Evolutionary conservation across 2,329 filamentous ascomycete genomes (phyloP).

Genomic region (Fusarium sp.): DNA sequence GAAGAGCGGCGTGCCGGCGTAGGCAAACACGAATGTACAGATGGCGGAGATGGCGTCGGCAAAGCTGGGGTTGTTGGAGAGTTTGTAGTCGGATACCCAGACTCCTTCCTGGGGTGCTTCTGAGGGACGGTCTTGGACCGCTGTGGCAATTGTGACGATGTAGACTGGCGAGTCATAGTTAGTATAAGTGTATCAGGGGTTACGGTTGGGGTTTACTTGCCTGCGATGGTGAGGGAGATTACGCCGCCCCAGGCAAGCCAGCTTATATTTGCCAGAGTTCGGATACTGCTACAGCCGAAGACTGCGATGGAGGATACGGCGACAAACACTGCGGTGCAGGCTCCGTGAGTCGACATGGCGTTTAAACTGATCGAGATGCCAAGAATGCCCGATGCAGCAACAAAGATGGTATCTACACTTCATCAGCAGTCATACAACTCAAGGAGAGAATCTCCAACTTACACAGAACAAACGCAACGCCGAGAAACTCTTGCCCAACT

Average conservation of each 20-base stretch:
- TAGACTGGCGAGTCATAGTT: slow-evolving; percentile 17
- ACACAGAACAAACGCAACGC: slow-evolving; percentile 52
- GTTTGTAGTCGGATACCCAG: slow-evolving; percentile 48
- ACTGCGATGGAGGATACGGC: slow-evolving; percentile 47
- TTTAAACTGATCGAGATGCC: slow-evolving; percentile 55
- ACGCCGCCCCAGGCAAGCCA: slow-evolving; percentile 48
- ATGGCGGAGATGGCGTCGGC: slow-evolving; percentile 47
- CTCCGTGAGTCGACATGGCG: slow-evolving; percentile 52
- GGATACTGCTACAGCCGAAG: slow-evolving; percentile 48
- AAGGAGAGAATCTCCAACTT: neutral
- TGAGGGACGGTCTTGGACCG: slow-evolving; percentile 32
- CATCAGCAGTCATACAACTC: neutral
- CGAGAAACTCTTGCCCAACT: slow-evolving; percentile 57
- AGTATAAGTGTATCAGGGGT: neutral
- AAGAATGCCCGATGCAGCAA: slow-evolving; percentile 31
- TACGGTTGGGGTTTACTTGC: neutral
- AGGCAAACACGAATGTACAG: slow-evolving; percentile 52
- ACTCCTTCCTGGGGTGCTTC: slow-evolving; percentile 24
- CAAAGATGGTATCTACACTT: slow-evolving; percentile 28
- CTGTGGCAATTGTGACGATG: slow-evolving; percentile 38
- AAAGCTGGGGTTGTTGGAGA: slow-evolving; percentile 46
- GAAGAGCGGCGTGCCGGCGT: slow-evolving; percentile 51
- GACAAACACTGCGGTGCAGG: slow-evolving; percentile 56
- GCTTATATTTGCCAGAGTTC: slow-evolving; percentile 46
- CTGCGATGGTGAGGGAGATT: slow-evolving; percentile 31